These are phyloP conservation scores for Teratosphaeria pseudoeucalypti DNA, from an alignment of 2,329 filamentous ascomycete species.

Conservation along the genomic window DNA sequence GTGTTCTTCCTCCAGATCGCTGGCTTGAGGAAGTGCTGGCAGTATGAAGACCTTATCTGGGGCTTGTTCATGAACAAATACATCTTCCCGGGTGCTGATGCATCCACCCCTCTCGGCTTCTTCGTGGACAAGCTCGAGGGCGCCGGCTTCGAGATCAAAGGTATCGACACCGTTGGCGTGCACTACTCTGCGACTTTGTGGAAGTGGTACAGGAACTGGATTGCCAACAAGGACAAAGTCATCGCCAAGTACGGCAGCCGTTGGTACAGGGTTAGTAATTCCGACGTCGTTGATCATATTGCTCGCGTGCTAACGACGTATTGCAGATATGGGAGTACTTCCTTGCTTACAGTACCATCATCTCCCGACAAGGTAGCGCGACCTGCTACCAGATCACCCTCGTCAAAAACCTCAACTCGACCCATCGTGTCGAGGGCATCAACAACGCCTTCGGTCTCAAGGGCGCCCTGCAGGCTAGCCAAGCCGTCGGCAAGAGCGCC, in stretches of 20 bases:
- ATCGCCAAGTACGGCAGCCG: constrained; percentile 87
- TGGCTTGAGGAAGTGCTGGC: constrained; percentile 87
- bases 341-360: constrained; percentile 75
- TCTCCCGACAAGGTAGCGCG: constrained; percentile 70
- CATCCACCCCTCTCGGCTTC: constrained; percentile 82
- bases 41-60: constrained; percentile 97
- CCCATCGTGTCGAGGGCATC: constrained; percentile 69
- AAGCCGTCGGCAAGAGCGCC: constrained; percentile 23
- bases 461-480: constrained; percentile 50
- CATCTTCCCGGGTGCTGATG: constrained; percentile 93
- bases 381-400: constrained; percentile 80
- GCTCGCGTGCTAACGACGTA: background rate
- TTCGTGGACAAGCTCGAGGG: constrained; percentile 77
- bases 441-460: constrained; percentile 56
- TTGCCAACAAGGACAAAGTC: constrained; percentile 85
- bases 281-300: background rate
- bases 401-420: constrained; percentile 84
- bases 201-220: constrained; percentile 98
- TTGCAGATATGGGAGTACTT: constrained; percentile 80
- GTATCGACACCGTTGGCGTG: constrained; percentile 83
- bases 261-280: constrained; percentile 76
- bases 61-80: constrained; percentile 99
- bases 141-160: constrained; percentile 84
- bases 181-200: constrained; percentile 96
- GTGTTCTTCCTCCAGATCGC: constrained; percentile 94